Evolutionary conservation across 2,329 filamentous ascomycete species (phyloP).

Genomic region (Colletotrichum tamarilloi): DNA sequence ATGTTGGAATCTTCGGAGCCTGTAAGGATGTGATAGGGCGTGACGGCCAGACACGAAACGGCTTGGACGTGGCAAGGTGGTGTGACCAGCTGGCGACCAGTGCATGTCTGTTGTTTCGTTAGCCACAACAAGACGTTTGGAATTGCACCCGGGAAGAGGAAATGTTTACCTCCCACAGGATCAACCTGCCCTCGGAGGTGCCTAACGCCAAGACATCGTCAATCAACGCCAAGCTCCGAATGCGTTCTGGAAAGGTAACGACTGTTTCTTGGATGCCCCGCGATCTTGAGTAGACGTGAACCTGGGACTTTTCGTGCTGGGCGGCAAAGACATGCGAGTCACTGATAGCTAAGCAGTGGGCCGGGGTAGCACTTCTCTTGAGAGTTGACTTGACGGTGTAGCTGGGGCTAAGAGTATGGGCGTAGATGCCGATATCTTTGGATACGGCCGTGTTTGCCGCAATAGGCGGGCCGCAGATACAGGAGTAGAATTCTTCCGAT

Average conservation of each 20-base stretch:
- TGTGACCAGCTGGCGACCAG: slow-evolving; percentile 81
- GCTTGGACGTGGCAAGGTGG: slow-evolving; percentile 82
- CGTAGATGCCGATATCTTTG: slow-evolving; percentile 88
- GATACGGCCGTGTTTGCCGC: slow-evolving; percentile 71
- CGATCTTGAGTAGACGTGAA: slow-evolving; percentile 89
- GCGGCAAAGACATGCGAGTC: slow-evolving; percentile 89
- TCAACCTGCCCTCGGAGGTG: slow-evolving; percentile 85
- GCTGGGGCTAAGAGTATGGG: slow-evolving; percentile 83
- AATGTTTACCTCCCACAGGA: slow-evolving; percentile 86
- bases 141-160: slow-evolving; percentile 24
- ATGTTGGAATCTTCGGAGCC: slow-evolving; percentile 89
- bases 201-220: slow-evolving; percentile 82
- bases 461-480: slow-evolving; percentile 67
- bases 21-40: slow-evolving; percentile 78
- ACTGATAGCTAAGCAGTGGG: slow-evolving; percentile 83
- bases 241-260: slow-evolving; percentile 87
- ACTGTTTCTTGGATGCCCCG: slow-evolving; percentile 89
- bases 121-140: slow-evolving; percentile 31
- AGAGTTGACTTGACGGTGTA: slow-evolving; percentile 80
- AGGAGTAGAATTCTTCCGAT: slow-evolving; percentile 69
- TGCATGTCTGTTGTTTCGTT: slow-evolving; percentile 67
- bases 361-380: slow-evolving; percentile 90
- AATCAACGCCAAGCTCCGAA: slow-evolving; percentile 80
- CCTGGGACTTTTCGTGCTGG: slow-evolving; percentile 89
- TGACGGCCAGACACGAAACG: slow-evolving; percentile 80